Conservation (phyloP, 2,329 filamentous ascomycete genomes). For the Fusarium oxysporum region DNA sequence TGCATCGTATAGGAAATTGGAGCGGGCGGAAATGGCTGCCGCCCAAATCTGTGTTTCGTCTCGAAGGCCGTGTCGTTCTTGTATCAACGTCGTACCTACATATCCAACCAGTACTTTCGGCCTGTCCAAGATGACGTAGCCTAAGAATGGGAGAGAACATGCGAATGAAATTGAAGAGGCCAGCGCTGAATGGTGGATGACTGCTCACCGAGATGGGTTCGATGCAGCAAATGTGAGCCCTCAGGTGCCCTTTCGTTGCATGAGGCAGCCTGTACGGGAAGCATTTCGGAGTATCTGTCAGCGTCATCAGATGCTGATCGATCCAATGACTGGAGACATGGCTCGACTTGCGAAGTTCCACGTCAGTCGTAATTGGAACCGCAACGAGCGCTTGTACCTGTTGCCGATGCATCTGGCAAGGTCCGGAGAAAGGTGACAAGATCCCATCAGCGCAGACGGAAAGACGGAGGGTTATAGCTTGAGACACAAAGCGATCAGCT, state of each 20-base stretch:
- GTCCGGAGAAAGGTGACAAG: too few species aligned
- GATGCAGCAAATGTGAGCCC: background rate
- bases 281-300: background rate
- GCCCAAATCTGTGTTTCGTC: background rate
- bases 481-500: background rate
- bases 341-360: background rate
- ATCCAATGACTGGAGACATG: background rate
- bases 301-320: background rate
- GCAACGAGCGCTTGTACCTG: background rate
- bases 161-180: accelerated
- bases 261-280: background rate
- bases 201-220: background rate
- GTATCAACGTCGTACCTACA: background rate
- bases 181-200: background rate
- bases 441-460: background rate
- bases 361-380: background rate
- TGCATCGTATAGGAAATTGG: background rate
- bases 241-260: background rate
- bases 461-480: accelerated
- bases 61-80: background rate
- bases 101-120: background rate
- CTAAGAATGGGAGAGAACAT: accelerated
- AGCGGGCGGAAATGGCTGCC: background rate
- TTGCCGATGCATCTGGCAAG: background rate
- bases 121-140: background rate